Conservation (phyloP, 2,329 filamentous ascomycete species). For the Trichoderma citrinoviride region DNA sequence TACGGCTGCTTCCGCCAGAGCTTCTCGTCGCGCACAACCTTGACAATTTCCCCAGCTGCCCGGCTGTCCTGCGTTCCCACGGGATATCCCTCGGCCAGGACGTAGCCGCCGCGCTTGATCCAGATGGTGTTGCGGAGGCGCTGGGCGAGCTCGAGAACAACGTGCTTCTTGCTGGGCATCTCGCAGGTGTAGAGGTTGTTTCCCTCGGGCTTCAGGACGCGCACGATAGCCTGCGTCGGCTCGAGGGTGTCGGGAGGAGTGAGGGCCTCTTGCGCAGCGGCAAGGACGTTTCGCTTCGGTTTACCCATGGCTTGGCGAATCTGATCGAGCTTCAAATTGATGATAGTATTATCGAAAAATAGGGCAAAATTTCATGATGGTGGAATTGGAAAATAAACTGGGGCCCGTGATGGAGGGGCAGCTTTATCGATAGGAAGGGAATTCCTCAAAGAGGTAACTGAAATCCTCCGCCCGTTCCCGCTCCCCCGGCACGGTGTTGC, state of each 20-base stretch:
- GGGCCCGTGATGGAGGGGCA: slow-evolving; percentile 17
- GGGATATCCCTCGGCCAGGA: slow-evolving; percentile 70
- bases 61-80: slow-evolving; percentile 70
- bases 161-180: slow-evolving; percentile 61
- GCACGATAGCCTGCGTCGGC: slow-evolving; percentile 67
- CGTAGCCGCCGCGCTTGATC: slow-evolving; percentile 86
- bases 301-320: slow-evolving; percentile 34
- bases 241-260: slow-evolving; percentile 59
- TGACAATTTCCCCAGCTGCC: slow-evolving; percentile 84
- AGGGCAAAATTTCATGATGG: background rate
- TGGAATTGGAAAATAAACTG: slow-evolving; percentile 5
- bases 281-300: slow-evolving; percentile 69
- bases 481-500: slow-evolving; percentile 15
- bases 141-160: slow-evolving; percentile 78
- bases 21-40: slow-evolving; percentile 88
- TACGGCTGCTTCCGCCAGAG: slow-evolving; percentile 85
- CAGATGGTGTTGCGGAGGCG: slow-evolving; percentile 90
- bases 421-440: slow-evolving; percentile 3
- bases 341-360: background rate
- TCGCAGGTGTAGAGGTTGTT: slow-evolving; percentile 85
- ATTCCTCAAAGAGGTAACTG: background rate
- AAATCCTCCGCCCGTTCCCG: background rate
- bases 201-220: slow-evolving; percentile 76
- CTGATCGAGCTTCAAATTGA: background rate
- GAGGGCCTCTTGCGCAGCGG: slow-evolving; percentile 69